Base-by-base conservation (phyloP, 2,329 filamentous ascomycete species). In the Talaromyces funiculosus region DNA sequence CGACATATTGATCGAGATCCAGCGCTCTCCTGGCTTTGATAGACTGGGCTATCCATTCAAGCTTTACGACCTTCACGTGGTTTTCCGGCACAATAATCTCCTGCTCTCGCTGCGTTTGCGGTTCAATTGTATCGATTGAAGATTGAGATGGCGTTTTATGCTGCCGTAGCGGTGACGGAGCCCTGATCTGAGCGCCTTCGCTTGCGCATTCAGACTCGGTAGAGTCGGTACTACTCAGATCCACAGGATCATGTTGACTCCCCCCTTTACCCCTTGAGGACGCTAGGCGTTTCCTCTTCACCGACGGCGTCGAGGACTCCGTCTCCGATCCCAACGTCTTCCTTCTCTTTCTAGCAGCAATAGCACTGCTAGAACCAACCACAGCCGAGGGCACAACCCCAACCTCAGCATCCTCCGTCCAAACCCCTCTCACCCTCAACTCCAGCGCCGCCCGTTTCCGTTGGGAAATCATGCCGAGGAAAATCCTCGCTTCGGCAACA, bases 401-500 rank as follows among this genome's bases (percentile, higher is more conserved):
- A 43, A 7, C 40, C 4, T n/a, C 42, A 45, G 7, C 59, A 29
- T 79, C 73, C 56, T 80, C 72, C 43, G 76, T 78, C 71, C 73
- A 77, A 2, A 96, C 66, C 14, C 85, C 86, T 49, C 84, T 82
- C 6, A 84, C 82, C 57, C 90, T 82, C 63, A 97, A 77, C 74
- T 97, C 93, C 67, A 95, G 86, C 51, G 84, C 80, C 0, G 90
- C 90, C 18, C 93, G 83, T 67, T 85, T 82, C 64, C 84, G 86
- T 59, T 84, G 87, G 0, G 81, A 80, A 35, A 96, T 81, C 65
- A 86, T 90, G 1, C 89, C 91, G 31, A 97, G 72, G 1, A 96
- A 80, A 3, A 97, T 73, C 4, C 83, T 80, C 0, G 91, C 91
- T 72, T 93, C 88, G 14, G 80, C 78, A 57, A 88, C 78, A 71